Evolutionary conservation across 2,329 filamentous ascomycete species (phyloP), one percentile per base, ranked within the genome.

Genomic region (Diatrype stigma): DNA sequence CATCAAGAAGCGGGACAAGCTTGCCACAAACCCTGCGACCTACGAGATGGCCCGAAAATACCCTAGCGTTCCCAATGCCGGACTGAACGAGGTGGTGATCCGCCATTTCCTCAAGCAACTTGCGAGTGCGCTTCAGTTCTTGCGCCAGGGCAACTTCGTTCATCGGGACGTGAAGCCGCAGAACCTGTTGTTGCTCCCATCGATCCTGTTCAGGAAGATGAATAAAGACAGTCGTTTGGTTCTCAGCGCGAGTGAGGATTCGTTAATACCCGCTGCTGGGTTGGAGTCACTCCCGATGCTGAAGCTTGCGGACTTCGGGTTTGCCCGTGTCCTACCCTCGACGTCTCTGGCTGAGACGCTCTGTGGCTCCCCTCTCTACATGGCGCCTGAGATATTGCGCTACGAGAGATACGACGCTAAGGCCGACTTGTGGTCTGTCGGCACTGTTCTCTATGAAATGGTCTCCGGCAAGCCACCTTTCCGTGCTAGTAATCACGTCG

Each of bases 241-340:
- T 51, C 85, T 94, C 67, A 80, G 79, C 53, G 87, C 86, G 47
- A 92, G 88, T 62, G 85, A 87, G 42, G 84, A 92, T 65, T 92
- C 90, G 1, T 76, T 94, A 50, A 87, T 90, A 42, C 91, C 93
- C 3, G 81, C 86, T 23, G 86, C 86, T 23, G 94, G 94, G 7
- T 75, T 99, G 28, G 79, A 83, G 48, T 94, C 91, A 17, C 73
- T 99, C 40, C 94, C 94, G 4, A 95, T 97, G 87, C 82, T 99
- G 53, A 99, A 99, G 73, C 86, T 99, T 61, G 94, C 94, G 51
- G 94, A 99, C 73, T 99, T 99, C 66, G 94, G 94, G n/a, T 99
- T 99, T 67, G 94, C 94, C 50, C 85, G 94, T 50, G 90, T 95
- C 50, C 75, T 99, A 46, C 93, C 94, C 2, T 85, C 89, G 7